These are phyloP conservation scores for Podaxis sp. DNA, from an alignment of 768 basidiomycete genomes.

Conservation along the genomic window DNA sequence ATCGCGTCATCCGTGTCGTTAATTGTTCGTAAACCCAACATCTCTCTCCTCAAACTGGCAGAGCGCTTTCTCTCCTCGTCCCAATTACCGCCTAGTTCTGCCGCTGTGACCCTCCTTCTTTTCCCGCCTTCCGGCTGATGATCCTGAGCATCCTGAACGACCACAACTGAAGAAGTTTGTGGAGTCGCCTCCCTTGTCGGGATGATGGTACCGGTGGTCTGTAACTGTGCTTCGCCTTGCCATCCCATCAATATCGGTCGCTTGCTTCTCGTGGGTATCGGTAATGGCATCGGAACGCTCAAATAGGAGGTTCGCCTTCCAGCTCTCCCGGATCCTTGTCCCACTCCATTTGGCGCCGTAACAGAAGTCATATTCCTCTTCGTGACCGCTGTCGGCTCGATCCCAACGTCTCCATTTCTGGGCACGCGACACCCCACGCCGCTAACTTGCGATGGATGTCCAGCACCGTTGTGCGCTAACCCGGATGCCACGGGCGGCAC, in stretches of 20 bases:
- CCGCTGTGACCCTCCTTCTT: background rate
- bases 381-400: background rate
- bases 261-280: slow-evolving; percentile 12
- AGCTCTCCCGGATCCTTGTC: background rate
- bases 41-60: slow-evolving; percentile 3
- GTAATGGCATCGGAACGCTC: slow-evolving; percentile 1
- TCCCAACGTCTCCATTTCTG: background rate
- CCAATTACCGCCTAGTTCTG: background rate
- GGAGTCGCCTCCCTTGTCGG: background rate
- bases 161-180: background rate
- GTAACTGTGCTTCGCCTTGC: background rate
- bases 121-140: background rate
- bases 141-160: background rate
- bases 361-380: background rate
- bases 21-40: slow-evolving; percentile 2
- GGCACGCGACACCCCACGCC: background rate
- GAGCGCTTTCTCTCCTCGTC: background rate
- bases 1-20: background rate
- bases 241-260: slow-evolving; percentile 2
- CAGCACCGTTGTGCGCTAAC: background rate
- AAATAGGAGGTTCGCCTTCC: background rate
- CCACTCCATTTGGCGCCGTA: background rate
- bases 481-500: slow-evolving; percentile 1
- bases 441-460: background rate
- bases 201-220: background rate